Evolutionary conservation across 1,139 yeast genomes (phyloP), one percentile per base, ranked within the genome.

Genomic region (Candida sanyaensis): DNA sequence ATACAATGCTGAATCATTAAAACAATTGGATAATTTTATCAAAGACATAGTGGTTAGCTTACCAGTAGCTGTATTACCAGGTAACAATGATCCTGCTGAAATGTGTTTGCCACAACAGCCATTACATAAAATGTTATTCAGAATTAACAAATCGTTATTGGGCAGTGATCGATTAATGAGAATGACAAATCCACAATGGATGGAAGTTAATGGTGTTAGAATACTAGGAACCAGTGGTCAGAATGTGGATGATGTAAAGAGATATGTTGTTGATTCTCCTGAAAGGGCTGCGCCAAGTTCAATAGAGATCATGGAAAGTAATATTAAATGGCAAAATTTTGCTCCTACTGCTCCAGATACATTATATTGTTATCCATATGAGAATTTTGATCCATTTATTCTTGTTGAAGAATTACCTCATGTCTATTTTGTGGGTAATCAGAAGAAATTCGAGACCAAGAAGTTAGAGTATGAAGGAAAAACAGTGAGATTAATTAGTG

Each of bases 311-410:
- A 77, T 91, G 73, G 87, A 84, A 55, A 76, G 83, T 6, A 86
- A 88, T 1, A 64, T 95, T 37, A 69, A 74, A 46, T 93, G 97
- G 96, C 93, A 90, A 56, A 89, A 89, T 58, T 73, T 89, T 34
- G 86, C 90, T 0, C 99, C 99, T 2, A 91, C 98, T 0, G 96
- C 97, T 1, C 99, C 99, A 0, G 99, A 93, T 60, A 95, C 99
- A 0, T 69, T 93, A 40, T 88, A 88, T 72, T 86, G 96, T 54
- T 91, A 90, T 58, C 98, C 99, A 0, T 92, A 77, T 60, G 78
- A 80, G n/a, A 81, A 84, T 39, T 59, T 62, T 5, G 99, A 95
- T 64, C 98, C 98, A 2, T 91, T 93, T 64, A 77, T 89, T 3
- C 62, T 93, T 31, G 50, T 47, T 10, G 71, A 71, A 5, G 88